Evolutionary conservation across 257 asterid species (phyloP), one percentile per base, ranked within the genome.

Genomic region (Plantago ovata): DNA sequence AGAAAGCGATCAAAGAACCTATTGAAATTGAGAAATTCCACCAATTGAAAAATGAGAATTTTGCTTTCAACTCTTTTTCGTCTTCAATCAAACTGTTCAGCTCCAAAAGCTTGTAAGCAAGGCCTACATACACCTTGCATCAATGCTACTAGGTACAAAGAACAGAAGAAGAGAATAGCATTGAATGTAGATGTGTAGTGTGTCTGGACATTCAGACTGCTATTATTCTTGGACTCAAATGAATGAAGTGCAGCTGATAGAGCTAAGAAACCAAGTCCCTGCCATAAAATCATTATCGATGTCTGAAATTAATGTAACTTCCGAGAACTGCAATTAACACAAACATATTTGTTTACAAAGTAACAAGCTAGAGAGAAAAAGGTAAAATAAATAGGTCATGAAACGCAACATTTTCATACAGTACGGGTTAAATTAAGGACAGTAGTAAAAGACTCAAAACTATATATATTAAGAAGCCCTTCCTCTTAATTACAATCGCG

Each of bases 11-110:
- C 24, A 45, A 14, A 14, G 48, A 16, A 10, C 73, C 79, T 20
- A 32, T 62, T 24, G 55, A 58, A 65, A 63, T 55, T 8, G 74
- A 65, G 63, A 69, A 72, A 60, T 56, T 69, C 77, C 77, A 77
- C 82, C 83, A 77, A 53, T 74, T 74, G 75, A 77, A 77, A 56
- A 74, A 77, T 13, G 78, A 70, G 41, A 78, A 69, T 64, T 73
- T 77, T 16, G 79, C 72, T 64, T 65, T 69, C 39, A 28, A 18
- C 65, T 73, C 82, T 18, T 65, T 40, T 4, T 72, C 72, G 51
- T 77, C 67, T 4, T 60, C 64, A 49, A 63, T 77, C 79, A 28
- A 28, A 28, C 33, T 28, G 33, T 28, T 28, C 33, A 28, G 33
- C 6, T 28, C 33, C 33, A 28, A 66, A 77, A 77, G 80, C 75